Conservation (phyloP, 2,329 filamentous ascomycete species). For the Cercospora berteroae region DNA sequence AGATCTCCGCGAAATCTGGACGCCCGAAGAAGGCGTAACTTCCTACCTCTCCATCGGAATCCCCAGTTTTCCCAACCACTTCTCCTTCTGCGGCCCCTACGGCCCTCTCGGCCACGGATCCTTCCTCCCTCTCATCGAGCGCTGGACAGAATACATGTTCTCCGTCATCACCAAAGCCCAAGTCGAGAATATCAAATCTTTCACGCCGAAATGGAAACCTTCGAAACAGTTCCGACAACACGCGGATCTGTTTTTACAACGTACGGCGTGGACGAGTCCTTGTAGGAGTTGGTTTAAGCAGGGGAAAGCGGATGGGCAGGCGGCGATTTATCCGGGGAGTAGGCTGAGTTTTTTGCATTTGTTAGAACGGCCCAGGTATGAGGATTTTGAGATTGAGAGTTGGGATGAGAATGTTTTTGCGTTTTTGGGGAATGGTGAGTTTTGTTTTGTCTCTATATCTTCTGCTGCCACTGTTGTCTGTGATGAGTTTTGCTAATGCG, state of each 20-base stretch:
- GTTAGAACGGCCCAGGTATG: slow-evolving; percentile 40
- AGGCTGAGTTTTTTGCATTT: slow-evolving; percentile 43
- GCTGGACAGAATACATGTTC: slow-evolving; percentile 44
- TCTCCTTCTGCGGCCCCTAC: slow-evolving; percentile 45
- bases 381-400: slow-evolving; percentile 46
- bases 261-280: slow-evolving; percentile 40
- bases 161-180: slow-evolving; percentile 43
- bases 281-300: slow-evolving; percentile 42
- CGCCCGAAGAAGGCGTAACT: slow-evolving; percentile 36
- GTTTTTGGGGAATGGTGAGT: slow-evolving; percentile 42
- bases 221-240: slow-evolving; percentile 41
- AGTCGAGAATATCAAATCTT: slow-evolving; percentile 44
- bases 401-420: slow-evolving; percentile 43
- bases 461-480: too few relatives aligned
- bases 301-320: slow-evolving; percentile 39
- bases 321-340: slow-evolving; percentile 42
- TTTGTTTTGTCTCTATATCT: background rate
- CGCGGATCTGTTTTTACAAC: slow-evolving; percentile 42
- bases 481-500: too few relatives aligned
- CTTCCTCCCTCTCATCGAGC: slow-evolving; percentile 45
- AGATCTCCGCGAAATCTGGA: slow-evolving; percentile 42
- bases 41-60: slow-evolving; percentile 45
- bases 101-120: slow-evolving; percentile 43
- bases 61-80: slow-evolving; percentile 47
- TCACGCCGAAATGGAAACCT: slow-evolving; percentile 38